Conservation (phyloP, 768 basidiomycete species). For the Epithele typhae region DNA sequence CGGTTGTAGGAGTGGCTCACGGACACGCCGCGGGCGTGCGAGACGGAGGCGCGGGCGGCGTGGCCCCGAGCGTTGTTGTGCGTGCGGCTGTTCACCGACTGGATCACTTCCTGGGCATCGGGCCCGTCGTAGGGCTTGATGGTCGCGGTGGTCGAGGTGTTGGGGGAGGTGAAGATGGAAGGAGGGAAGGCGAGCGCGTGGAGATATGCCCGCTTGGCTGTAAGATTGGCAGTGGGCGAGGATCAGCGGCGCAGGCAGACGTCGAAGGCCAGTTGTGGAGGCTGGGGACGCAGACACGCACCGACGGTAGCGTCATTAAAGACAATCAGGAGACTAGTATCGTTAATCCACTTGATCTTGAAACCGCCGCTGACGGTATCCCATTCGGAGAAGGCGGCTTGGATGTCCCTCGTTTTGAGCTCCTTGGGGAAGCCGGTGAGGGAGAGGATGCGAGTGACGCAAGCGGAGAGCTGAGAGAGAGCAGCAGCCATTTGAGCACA, state of each 20-base stretch:
- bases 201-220: constrained; percentile 95
- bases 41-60: constrained; percentile 46
- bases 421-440: constrained; percentile 92
- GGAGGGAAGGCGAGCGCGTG: constrained; percentile 83
- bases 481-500: constrained; percentile 55
- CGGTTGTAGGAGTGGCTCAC: constrained; percentile 21
- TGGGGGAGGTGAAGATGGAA: constrained; percentile 54
- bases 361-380: constrained; percentile 85
- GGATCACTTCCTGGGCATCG: constrained; percentile 84
- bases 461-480: constrained; percentile 83
- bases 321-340: constrained; percentile 91
- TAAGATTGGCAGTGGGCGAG: constrained; percentile 1
- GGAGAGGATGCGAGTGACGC: constrained; percentile 92
- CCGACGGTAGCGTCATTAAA: constrained; percentile 88
- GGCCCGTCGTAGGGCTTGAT: constrained; percentile 94
- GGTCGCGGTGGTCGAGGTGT: constrained; percentile 47
- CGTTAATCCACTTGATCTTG: constrained; percentile 99
- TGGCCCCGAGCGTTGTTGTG: constrained; percentile 65
- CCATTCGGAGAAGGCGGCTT: constrained; percentile 85
- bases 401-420: constrained; percentile 97
- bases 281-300: constrained; percentile 40
- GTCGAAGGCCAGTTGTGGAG: background rate
- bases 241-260: background rate
- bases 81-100: constrained; percentile 75
- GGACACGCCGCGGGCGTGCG: constrained; percentile 24